A percentile compares a stretch with the other conserved stretches of the same genome.
Evolutionary conservation across 495 filamentous ascomycete species (phyloP).

Genomic region (Xylaria castorea): DNA sequence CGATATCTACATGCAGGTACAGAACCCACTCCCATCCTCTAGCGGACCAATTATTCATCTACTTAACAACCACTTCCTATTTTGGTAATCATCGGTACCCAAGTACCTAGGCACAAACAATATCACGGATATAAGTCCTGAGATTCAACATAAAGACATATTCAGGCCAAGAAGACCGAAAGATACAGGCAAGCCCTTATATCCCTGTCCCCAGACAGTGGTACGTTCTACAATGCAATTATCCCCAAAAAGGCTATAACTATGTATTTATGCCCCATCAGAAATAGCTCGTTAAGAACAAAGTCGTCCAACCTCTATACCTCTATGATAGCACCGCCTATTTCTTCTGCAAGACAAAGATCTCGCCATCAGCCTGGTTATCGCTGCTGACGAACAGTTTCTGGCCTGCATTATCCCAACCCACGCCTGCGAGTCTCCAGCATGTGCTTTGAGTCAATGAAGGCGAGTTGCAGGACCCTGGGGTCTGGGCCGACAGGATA

Average conservation of each 20-base stretch:
- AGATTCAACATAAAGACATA: background rate
- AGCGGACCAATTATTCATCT: background rate
- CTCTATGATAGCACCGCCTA: background rate
- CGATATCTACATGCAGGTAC: too few relatives aligned
- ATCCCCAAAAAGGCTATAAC: background rate
- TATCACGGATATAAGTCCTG: background rate
- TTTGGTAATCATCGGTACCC: too few relatives aligned
- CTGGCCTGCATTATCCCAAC: constrained; percentile 42
- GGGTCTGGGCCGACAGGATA: constrained; percentile 41
- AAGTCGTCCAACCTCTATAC: background rate
- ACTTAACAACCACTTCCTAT: background rate
- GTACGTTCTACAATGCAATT: background rate
- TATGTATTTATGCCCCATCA: background rate
- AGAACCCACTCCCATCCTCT: too few relatives aligned
- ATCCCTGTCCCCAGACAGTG: background rate
- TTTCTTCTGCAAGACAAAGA: constrained; percentile 47
- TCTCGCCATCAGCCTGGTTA: constrained; percentile 52
- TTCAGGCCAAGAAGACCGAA: background rate
- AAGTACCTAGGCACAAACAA: too few relatives aligned
- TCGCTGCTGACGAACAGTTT: constrained; percentile 46
- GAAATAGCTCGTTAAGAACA: background rate
- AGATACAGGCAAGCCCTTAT: background rate
- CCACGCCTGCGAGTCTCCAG: constrained; percentile 41
- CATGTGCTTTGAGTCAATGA: constrained; percentile 40
- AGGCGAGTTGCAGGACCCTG: constrained; percentile 36